phyloP scores from a whole-genome alignment of 2,329 filamentous ascomycete genomes.

The Cladosporium sp. region DNA sequence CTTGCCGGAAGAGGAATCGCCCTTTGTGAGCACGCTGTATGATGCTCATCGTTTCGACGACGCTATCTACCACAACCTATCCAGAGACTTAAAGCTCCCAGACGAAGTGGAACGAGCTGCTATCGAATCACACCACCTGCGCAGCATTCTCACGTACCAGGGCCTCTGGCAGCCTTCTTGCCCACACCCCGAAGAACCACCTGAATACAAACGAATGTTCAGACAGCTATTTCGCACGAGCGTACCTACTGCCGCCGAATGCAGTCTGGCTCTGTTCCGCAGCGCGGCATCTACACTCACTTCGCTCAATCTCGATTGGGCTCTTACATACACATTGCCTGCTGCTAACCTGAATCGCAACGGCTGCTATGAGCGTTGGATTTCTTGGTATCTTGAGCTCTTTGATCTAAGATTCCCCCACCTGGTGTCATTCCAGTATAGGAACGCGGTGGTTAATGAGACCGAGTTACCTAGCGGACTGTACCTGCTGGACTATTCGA shows the following conservation, averaged over 20 bases:
- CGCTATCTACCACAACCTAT: conserved; percentile 19
- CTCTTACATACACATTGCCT: conserved; percentile 19
- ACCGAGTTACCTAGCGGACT: conserved; percentile 34
- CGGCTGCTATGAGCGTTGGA: conserved; percentile 15
- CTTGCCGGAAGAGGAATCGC: neutral
- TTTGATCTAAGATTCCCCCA: conserved; percentile 39
- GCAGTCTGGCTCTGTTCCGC: neutral
- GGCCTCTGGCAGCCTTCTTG: conserved; percentile 13
- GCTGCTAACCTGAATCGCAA: neutral
- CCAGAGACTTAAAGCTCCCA: conserved; percentile 11
- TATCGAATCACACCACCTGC: conserved; percentile 7
- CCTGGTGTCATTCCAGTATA: conserved; percentile 42
- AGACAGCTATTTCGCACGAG: conserved; percentile 6
- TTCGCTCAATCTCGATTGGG: conserved; percentile 35
- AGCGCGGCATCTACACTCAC: conserved; percentile 24
- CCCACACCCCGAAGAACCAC: neutral
- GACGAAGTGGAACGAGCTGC: conserved; percentile 2
- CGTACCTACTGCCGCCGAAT: neutral
- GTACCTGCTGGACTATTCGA: conserved; percentile 31
- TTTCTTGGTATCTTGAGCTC: conserved; percentile 27
- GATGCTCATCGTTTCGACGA: conserved; percentile 17
- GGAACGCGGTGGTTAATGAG: conserved; percentile 39
- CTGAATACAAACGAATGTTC: conserved; percentile 1
- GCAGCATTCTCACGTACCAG: conserved; percentile 19
- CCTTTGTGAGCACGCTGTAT: conserved; percentile 9